A percentile compares a stretch with the other conserved stretches of the same genome.
Conservation (phyloP, 2,329 filamentous ascomycete species). For the Pseudopyrenochaeta lycopersici region DNA sequence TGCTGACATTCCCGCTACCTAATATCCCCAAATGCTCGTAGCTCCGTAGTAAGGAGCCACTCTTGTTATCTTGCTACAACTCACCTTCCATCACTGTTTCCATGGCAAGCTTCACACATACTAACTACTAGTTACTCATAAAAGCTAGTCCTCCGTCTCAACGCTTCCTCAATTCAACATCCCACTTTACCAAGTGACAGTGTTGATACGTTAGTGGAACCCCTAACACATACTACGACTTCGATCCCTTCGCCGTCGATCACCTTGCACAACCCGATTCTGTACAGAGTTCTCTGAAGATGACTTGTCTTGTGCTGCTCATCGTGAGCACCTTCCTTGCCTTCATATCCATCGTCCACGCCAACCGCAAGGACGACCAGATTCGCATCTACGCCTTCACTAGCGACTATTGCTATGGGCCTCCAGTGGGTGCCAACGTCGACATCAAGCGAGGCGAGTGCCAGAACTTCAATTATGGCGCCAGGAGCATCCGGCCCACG, state of each 20-base stretch:
- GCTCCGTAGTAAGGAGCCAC: too few species aligned
- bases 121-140: background rate
- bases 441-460: slow-evolving; percentile 32
- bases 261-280: too few species aligned
- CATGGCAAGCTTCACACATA: background rate
- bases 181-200: background rate
- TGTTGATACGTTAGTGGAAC: background rate
- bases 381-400: slow-evolving; percentile 25
- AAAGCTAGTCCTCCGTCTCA: background rate
- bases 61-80: background rate
- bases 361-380: slow-evolving; percentile 19
- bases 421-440: slow-evolving; percentile 17
- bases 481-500: slow-evolving; percentile 24
- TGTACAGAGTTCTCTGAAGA: slow-evolving; percentile 5
- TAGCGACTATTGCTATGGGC: slow-evolving; percentile 22
- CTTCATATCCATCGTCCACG: slow-evolving; percentile 20
- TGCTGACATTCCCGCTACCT: too few species aligned
- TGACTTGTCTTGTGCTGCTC: slow-evolving; percentile 17
- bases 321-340: slow-evolving; percentile 23
- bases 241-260: too few species aligned
- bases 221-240: background rate
- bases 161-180: background rate
- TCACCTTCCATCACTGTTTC: background rate
- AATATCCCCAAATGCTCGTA: too few species aligned
- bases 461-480: slow-evolving; percentile 14